These are phyloP conservation scores for Vicia sativa DNA, from an alignment of 306 rosid species.

Conservation along the genomic window DNA sequence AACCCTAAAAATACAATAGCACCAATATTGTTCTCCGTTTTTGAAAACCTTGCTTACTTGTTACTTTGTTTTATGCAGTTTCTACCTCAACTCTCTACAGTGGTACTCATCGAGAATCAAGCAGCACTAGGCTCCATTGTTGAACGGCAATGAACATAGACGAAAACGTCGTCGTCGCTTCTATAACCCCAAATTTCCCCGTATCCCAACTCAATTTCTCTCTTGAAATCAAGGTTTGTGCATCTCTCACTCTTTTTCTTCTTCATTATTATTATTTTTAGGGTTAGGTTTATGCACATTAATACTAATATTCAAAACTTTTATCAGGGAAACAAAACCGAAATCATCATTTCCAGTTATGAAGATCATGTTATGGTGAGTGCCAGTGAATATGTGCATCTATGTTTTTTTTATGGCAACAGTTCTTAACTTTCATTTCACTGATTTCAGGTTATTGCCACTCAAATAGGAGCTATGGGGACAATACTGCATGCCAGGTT, in stretches of 20 bases:
- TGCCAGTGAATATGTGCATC: constrained; percentile 23
- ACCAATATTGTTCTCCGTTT: no score
- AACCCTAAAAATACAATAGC: no score
- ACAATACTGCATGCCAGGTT: constrained; percentile 89
- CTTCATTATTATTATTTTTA: no score
- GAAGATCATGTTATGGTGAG: constrained; percentile 84
- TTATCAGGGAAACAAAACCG: constrained; percentile 81
- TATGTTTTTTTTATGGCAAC: constrained; percentile 21
- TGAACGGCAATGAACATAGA: background rate
- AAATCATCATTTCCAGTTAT: constrained; percentile 64
- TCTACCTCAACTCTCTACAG: background rate
- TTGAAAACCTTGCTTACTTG: no score
- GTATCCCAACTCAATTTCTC: constrained; percentile 5
- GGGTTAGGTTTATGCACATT: background rate
- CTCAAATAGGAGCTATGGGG: constrained; percentile 92
- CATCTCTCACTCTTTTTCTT: background rate
- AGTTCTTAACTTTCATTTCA: constrained; percentile 18
- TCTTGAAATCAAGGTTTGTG: background rate
- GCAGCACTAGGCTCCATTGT: background rate
- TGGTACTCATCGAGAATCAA: no score
- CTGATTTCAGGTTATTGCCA: constrained; percentile 67
- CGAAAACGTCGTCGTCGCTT: background rate
- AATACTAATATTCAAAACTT: background rate
- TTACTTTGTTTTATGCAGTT: no score
- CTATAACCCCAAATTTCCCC: background rate